Base-by-base conservation (phyloP, 805 yeast genomes). In the Wickerhamiella brachini region DNA sequence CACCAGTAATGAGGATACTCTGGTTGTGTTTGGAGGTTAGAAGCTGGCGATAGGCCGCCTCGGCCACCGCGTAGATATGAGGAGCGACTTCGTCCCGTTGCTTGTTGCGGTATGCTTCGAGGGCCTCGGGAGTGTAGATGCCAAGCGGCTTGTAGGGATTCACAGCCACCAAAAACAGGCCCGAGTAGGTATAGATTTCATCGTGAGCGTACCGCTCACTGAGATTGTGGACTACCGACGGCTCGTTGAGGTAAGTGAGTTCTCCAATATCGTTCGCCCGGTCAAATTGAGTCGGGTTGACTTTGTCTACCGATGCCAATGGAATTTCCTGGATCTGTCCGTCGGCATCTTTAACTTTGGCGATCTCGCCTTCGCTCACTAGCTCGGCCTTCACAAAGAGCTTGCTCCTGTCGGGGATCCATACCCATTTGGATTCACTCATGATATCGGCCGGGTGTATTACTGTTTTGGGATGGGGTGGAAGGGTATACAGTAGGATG, bases 1-100 rank as follows among this genome's bases (percentile, higher is more conserved):
- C 99, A 56, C 99, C 99, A 0, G 98, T 93, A n/a, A 93, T 97
- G 48, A 93, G 71, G 51, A 93, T 87, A 12, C 94, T 81, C 69
- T 93, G 98, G 65, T 89, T 83, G 59, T 79, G 80, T 48, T 71
- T 73, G 56, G 83, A 81, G 12, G 75, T 71, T 12, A 86, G 69
- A 63, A 93, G 70, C 59, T 81, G 84, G 55, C 86, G 77, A 59
- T 80, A 85, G 1, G 97, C 95, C 46, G 79, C 79, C 61, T 93
- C 95, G 0, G 95, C 84, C 29, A 85, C 80, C 1, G 95, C 94
- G 67, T 81, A 93, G 41, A 93, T 88, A 65, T 93, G 99, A 1
- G 99, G 98, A 45, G 78, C 78, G 37, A 68, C 63, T 23, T 74
- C 76, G 20, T 72, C 73, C 45, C 70, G 57, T 34, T 62, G 58